Evolutionary conservation across 129 eudicot genomes (phyloP).

Genomic region (Lonicera japonica): DNA sequence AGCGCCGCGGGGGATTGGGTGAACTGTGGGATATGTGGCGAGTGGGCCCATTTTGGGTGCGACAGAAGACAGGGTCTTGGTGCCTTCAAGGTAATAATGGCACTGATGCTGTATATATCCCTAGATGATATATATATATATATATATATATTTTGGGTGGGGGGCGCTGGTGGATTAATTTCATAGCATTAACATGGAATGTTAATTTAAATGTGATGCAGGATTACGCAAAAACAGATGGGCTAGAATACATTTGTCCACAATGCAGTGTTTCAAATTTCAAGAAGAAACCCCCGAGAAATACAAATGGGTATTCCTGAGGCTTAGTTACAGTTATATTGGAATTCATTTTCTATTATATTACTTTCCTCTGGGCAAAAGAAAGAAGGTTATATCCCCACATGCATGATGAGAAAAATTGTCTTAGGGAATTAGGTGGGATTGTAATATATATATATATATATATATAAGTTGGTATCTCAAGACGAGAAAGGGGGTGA

Average conservation of each 20-base stretch:
- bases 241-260: slow-evolving; percentile 95
- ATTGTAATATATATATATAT: background rate
- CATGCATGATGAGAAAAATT: background rate
- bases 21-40: slow-evolving; percentile 95
- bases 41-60: slow-evolving; percentile 99
- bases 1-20: slow-evolving; percentile 99
- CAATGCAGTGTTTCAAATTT: slow-evolving; percentile 90
- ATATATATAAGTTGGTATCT: background rate
- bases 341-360: background rate
- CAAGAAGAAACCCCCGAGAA: slow-evolving; percentile 72
- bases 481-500: no score
- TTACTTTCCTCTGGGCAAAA: background rate
- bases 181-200: background rate
- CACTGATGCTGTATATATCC: background rate
- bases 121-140: no score
- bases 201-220: slow-evolving; percentile 20
- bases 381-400: slow-evolving; percentile 1
- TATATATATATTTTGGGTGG: background rate
- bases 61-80: slow-evolving; percentile 96
- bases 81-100: slow-evolving; percentile 81
- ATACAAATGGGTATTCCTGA: slow-evolving; percentile 65
- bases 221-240: slow-evolving; percentile 99
- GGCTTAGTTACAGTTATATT: slow-evolving; percentile 13
- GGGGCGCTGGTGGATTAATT: no score
- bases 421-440: background rate